Percentiles rank a stretch among this genome's conserved stretches.
Conservation (phyloP, 345 rosid genomes). For the Draba incana region DNA sequence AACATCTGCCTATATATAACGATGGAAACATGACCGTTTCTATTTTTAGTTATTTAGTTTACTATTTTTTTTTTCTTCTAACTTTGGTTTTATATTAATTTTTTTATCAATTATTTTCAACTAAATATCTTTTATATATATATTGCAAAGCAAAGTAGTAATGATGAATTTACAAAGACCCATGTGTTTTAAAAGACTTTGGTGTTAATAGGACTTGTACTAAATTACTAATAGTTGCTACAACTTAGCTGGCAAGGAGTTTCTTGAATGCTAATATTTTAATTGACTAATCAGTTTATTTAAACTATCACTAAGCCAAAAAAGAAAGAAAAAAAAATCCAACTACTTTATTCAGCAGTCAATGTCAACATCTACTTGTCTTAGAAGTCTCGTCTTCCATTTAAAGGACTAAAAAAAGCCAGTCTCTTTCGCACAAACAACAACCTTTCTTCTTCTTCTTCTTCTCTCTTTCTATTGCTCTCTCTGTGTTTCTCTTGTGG, state of each 20-base stretch:
- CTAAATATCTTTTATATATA: no score
- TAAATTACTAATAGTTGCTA: background rate
- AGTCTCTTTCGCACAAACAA: constrained; percentile 19
- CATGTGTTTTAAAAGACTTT: constrained; percentile 17
- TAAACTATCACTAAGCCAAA: background rate
- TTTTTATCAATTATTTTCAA: no score
- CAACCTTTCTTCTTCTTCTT: constrained; percentile 4
- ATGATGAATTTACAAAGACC: constrained; percentile 2
- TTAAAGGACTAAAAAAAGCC: constrained; percentile 14
- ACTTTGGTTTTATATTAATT: no score
- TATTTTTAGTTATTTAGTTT: no score
- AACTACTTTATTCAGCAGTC: constrained; percentile 33
- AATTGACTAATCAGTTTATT: constrained; percentile 8
- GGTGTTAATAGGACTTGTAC: background rate
- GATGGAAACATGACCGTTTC: no score
- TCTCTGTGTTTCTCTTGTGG: constrained; percentile 5
- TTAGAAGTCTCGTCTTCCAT: constrained; percentile 27
- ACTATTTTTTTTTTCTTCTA: no score
- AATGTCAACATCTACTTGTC: constrained; percentile 31
- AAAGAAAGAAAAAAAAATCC: background rate
- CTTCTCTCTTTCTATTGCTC: background rate
- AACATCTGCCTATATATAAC: no score
- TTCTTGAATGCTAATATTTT: background rate
- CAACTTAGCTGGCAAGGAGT: constrained; percentile 41
- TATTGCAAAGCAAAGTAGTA: no score